Evolutionary conservation across 805 yeast species (phyloP).

Genomic region (Priceomyces haplophilus): DNA sequence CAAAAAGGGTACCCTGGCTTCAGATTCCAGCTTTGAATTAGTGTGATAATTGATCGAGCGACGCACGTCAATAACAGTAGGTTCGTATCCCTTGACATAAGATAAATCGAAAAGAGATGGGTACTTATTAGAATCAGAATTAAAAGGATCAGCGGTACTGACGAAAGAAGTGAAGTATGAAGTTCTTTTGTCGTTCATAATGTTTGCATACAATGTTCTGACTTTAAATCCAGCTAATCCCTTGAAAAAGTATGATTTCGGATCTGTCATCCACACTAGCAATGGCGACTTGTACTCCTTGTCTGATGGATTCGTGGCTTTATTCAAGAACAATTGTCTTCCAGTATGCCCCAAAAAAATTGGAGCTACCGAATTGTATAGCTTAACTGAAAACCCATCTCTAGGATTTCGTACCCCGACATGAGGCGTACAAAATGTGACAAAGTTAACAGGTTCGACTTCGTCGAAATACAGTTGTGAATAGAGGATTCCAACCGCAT

Average conservation of each 20-base stretch:
- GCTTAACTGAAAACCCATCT: constrained; percentile 41
- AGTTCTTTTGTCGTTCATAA: constrained; percentile 76
- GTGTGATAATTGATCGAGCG: constrained; percentile 5
- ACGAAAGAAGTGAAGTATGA: constrained; percentile 83
- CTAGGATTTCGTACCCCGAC: constrained; percentile 60
- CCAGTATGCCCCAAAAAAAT: constrained; percentile 69
- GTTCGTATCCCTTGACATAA: constrained; percentile 52
- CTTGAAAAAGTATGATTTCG: constrained; percentile 55
- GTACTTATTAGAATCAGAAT: constrained; percentile 43
- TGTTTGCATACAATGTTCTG: constrained; percentile 66
- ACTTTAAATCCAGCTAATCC: constrained; percentile 54
- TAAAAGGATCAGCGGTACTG: constrained; percentile 58
- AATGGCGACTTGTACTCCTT: constrained; percentile 44
- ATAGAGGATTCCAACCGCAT: constrained; percentile 47
- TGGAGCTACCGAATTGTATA: constrained; percentile 66
- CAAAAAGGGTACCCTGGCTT: neutral
- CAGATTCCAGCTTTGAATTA: constrained; percentile 5
- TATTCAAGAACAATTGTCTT: constrained; percentile 61
- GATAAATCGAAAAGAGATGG: constrained; percentile 38
- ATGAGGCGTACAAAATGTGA: constrained; percentile 55
- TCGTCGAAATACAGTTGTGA: constrained; percentile 49
- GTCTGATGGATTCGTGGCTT: constrained; percentile 3
- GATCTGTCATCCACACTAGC: constrained; percentile 62
- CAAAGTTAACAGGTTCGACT: constrained; percentile 58
- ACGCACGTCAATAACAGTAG: constrained; percentile 51